Base-by-base conservation (phyloP, 164 flowering plant species). In the Dillenia suffruticosa region DNA sequence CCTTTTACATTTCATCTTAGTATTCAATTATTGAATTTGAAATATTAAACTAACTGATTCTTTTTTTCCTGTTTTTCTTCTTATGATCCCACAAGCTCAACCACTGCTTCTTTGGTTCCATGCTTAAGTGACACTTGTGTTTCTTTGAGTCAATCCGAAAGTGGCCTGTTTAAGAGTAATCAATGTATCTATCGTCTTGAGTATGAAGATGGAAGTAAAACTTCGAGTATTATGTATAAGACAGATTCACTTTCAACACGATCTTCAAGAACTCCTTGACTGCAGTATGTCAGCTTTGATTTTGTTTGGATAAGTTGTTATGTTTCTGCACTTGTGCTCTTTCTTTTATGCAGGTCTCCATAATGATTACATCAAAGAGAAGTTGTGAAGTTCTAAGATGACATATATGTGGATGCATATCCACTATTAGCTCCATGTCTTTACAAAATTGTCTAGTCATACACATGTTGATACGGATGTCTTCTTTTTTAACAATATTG, bases 161-260 rank as follows among this genome's bases (percentile, higher is more conserved):
- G 85, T 57, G 71, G 92, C 5, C 9, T 95, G 99, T 64, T 66
- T 80, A 13, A 59, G 61, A 73, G 47, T 64, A 77, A 77, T 56
- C 87, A 71, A 46, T 95, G 99, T 46, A 68, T 72, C 22, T 19
- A 19, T 63, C 54, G 75, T 2, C 92, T 92, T 63, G 84, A 90
- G 65, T 95, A 95, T 63, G 96, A 97, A 32, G 99, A 95, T 72
- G 99, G 99, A 8, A 90, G 99, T 57, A 94, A 87, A 49, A 85
- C 97, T 5, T 87, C 1, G 97, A 97, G 7, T 87, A 75, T 74
- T 92, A 88, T 72, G 84, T 90, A 10, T 74, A 85, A 0, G 99
- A 95, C 63, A 55, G 76, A 66, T 55, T 95, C 63, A 72, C 74
- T 68, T 75, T 88, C 17, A 77, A 87, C 56, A 76, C 83, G 0